Percentiles rank a stretch among this genome's conserved stretches.
Conservation (phyloP, 306 rosid genomes). For the Fragaria ananassa region DNA sequence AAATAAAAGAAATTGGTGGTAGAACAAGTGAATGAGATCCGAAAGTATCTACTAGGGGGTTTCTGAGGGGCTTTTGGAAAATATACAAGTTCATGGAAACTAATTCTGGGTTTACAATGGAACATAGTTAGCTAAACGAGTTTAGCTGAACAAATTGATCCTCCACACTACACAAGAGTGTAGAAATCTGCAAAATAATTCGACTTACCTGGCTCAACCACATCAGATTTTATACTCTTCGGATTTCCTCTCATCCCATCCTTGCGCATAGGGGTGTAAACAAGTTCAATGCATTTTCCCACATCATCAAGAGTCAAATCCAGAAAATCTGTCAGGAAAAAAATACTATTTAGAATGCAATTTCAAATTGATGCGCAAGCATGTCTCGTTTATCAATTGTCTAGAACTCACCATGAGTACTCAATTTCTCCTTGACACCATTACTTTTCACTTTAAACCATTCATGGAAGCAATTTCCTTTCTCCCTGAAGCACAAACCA, state of each 20-base stretch:
- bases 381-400: constrained; percentile 12
- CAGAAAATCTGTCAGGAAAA: constrained; percentile 51
- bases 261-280: constrained; percentile 73
- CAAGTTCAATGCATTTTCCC: constrained; percentile 65
- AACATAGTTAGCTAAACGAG: background rate
- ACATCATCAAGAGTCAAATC: constrained; percentile 84
- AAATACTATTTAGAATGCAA: constrained; percentile 20
- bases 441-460: constrained; percentile 71
- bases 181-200: constrained; percentile 8
- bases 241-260: constrained; percentile 77
- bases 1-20: background rate
- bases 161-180: background rate
- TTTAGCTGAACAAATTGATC: background rate
- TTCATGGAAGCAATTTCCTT: constrained; percentile 67
- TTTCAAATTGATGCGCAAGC: constrained; percentile 15
- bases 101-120: background rate
- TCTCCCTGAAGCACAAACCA: constrained; percentile 55
- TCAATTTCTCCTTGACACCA: constrained; percentile 52
- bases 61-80: background rate
- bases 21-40: background rate
- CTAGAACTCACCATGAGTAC: constrained; percentile 53
- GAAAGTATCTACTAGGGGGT: background rate
- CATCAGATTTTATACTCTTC: constrained; percentile 49
- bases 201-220: constrained; percentile 65
- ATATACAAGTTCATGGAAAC: background rate